phyloP scores from a whole-genome alignment of 768 basidiomycete genomes.

The Rhizopogon roseolus region DNA sequence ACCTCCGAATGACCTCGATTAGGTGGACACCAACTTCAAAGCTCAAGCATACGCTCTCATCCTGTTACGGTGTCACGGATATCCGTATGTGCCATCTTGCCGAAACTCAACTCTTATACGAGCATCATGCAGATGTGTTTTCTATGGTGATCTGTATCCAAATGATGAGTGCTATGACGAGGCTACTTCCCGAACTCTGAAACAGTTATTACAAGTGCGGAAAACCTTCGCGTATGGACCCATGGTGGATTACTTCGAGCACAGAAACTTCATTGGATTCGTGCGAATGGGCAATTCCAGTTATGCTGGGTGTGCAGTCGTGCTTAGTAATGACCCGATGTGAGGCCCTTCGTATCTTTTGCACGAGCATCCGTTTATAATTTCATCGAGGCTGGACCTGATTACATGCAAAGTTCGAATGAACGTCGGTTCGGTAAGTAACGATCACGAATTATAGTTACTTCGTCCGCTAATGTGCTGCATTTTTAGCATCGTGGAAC shows the following conservation, averaged over 20 bases:
- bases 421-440: conserved; percentile 59
- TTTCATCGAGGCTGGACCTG: not conserved
- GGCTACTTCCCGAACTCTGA: conserved; percentile 45
- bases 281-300: conserved; percentile 56
- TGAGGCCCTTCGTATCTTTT: conserved; percentile 47
- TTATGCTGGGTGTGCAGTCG: conserved; percentile 62
- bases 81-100: conserved; percentile 53
- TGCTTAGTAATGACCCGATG: conserved; percentile 58
- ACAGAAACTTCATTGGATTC: conserved; percentile 70
- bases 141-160: conserved; percentile 80
- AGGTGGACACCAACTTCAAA: conserved; percentile 74
- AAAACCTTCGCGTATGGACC: conserved; percentile 64
- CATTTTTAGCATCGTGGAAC: conserved; percentile 19
- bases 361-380: conserved; percentile 66
- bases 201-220: conserved; percentile 54
- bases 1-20: not conserved
- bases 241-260: conserved; percentile 53
- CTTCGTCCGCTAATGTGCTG: not conserved
- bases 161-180: conserved; percentile 64
- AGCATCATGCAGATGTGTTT: conserved; percentile 59
- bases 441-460: conserved; percentile 2
- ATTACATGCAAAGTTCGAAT: conserved; percentile 43
- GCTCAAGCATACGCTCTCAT: conserved; percentile 80
- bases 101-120: not conserved
- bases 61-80: conserved; percentile 61